Percentiles rank a stretch among this genome's conserved stretches.
Evolutionary conservation across 345 rosid species (phyloP).

Genomic region (Carallia brachiata): DNA sequence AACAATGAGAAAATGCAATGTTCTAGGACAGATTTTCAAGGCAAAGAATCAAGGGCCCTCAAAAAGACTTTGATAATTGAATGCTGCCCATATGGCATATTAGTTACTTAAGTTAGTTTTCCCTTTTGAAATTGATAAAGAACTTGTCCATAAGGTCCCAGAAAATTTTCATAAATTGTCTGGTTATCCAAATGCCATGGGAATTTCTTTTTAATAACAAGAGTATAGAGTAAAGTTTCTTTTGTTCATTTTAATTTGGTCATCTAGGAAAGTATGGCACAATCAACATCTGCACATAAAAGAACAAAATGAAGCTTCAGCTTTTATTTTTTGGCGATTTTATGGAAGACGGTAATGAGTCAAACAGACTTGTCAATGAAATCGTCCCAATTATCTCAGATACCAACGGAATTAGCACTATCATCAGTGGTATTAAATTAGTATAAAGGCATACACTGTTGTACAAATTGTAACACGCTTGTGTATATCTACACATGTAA

Average conservation of each 20-base stretch:
- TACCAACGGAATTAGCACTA: background rate
- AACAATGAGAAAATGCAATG: constrained; percentile 5
- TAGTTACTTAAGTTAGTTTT: constrained; percentile 17
- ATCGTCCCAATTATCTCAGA: constrained; percentile 14
- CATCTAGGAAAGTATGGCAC: constrained; percentile 1
- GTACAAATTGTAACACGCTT: too few relatives aligned
- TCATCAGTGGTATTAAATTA: too few relatives aligned
- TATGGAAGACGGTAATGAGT: constrained; percentile 30
- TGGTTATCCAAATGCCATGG: constrained; percentile 33
- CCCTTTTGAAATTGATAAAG: constrained; percentile 13
- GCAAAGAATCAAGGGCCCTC: constrained; percentile 11
- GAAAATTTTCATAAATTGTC: constrained; percentile 14
- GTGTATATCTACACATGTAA: too few relatives aligned
- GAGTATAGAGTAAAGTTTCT: constrained; percentile 17
- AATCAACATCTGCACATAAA: constrained; percentile 11
- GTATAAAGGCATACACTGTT: too few relatives aligned
- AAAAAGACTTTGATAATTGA: background rate
- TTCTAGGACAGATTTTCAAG: background rate
- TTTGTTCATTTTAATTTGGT: background rate
- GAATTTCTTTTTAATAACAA: constrained; percentile 23
- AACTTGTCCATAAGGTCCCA: constrained; percentile 3
- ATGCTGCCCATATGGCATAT: background rate
- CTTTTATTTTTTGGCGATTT: constrained; percentile 19
- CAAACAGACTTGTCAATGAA: constrained; percentile 32
- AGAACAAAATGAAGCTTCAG: constrained; percentile 21